Evolutionary conservation across 129 eudicot genomes (phyloP), one percentile per base, ranked within the genome.

Genomic region (Deinandra increscens): DNA sequence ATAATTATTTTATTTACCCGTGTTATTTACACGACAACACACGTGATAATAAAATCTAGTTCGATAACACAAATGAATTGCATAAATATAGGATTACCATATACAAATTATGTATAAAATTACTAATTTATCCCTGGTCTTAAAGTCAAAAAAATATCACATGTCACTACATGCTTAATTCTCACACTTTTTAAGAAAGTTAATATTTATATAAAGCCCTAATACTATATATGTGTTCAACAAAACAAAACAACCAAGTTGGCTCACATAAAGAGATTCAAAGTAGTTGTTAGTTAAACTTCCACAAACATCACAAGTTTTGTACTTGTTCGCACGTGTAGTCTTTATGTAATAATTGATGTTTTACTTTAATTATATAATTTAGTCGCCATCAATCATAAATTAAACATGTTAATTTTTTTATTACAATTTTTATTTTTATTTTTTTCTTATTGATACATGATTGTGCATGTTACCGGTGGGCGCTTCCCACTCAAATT

Each of bases 301-400:
- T 74, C 41, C 41, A 64, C 58, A 41, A 26, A 23, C 43, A 49
- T 19, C 61, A 63, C 63, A 73, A 37, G 71, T 65, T 64, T 74
- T 74, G 79, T 53, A 74, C 72, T 74, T 74, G 79, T 65, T 65
- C 38, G 59, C 79, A 65, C 72, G 79, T 74, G 79, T 74, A 48
- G 15, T 65, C 79, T 31, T 73, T 66, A 17, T n/a, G 72, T 41
- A 61, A 45, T 73, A 49, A 73, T 73, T 63, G 42, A 26, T 63
- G 78, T 26, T 23, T 63, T 12, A 73, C 63, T 62, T 73, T 73
- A 73, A 33, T 26, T 36, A 58, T 72, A 44, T 12, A 44, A 26
- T 26, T 26, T 29, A 9, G 20, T 50, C 73, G 45, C 26, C n/a
- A 68, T 72, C 76, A 72, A 59, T 45, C 66, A 15, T 43, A 9